Conservation (phyloP, 106 monocot genomes). For the Chionographis japonica region DNA sequence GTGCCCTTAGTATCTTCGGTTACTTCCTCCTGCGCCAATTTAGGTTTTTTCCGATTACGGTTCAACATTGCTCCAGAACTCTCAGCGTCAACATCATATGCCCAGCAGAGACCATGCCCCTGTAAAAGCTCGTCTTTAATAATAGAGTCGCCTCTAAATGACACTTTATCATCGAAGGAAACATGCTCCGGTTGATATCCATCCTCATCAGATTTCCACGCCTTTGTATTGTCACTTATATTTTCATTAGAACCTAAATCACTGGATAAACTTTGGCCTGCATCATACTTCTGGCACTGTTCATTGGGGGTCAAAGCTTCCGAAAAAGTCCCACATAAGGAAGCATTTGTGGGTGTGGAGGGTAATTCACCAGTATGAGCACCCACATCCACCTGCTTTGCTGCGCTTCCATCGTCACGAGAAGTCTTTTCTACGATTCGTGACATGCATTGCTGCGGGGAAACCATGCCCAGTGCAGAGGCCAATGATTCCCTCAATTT, state of each 20-base stretch:
- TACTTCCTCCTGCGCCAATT: conserved; percentile 19
- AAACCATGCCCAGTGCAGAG: conserved; percentile 43
- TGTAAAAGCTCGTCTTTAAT: conserved; percentile 87
- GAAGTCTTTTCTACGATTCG: conserved; percentile 18
- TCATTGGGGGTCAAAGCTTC: conserved; percentile 6
- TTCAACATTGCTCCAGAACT: conserved; percentile 12
- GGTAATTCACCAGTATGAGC: not conserved
- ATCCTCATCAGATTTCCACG: conserved; percentile 3
- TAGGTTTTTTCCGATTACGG: conserved; percentile 41
- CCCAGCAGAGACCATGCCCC: conserved; percentile 89
- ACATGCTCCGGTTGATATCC: conserved; percentile 16
- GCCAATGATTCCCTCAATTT: conserved; percentile 72
- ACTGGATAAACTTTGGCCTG: conserved; percentile 6
- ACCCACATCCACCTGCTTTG: not conserved
- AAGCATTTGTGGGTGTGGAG: not conserved
- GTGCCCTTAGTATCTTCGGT: conserved; percentile 2
- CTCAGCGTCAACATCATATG: conserved; percentile 29
- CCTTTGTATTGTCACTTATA: conserved; percentile 1
- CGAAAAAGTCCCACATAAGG: conserved; percentile 7
- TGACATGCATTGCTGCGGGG: conserved; percentile 37
- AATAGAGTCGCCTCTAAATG: conserved; percentile 13
- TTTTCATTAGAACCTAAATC: conserved; percentile 6
- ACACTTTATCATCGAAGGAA: conserved; percentile 22
- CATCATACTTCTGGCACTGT: conserved; percentile 12
- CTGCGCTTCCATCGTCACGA: not conserved